These are phyloP conservation scores for Salix koriyanagi DNA, from an alignment of 345 rosid species.

Conservation along the genomic window DNA sequence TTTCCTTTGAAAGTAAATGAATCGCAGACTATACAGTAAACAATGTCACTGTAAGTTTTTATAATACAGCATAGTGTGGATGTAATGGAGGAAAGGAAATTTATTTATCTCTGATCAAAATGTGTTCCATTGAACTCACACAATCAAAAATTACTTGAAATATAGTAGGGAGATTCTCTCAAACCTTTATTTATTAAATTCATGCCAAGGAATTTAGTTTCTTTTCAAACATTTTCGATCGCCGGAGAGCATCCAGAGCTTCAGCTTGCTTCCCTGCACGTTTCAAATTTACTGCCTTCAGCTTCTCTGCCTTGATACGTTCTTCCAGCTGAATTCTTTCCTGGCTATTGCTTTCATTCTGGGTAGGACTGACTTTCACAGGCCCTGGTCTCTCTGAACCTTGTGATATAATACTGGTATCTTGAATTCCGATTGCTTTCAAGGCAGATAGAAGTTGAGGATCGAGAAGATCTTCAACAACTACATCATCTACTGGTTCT, in stretches of 20 bases:
- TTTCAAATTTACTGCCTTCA: conserved; percentile 66
- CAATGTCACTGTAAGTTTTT: not conserved
- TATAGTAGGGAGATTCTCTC: not conserved
- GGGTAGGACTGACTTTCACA: conserved; percentile 22
- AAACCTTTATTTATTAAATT: conserved; percentile 20
- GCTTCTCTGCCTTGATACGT: conserved; percentile 70
- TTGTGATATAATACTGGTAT: conserved; percentile 20
- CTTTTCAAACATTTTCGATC: conserved; percentile 67
- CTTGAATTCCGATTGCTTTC: conserved; percentile 65
- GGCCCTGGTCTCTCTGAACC: conserved; percentile 30
- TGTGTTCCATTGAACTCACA: not conserved
- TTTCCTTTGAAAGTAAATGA: not conserved
- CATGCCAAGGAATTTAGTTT: conserved; percentile 48
- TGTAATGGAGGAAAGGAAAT: not conserved
- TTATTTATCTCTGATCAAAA: not conserved
- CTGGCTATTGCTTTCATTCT: conserved; percentile 30
- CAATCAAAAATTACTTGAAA: not conserved
- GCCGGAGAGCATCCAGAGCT: conserved; percentile 82
- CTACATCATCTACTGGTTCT: conserved; percentile 39
- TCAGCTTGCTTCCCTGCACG: conserved; percentile 86
- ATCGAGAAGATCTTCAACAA: conserved; percentile 84
- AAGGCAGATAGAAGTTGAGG: conserved; percentile 85
- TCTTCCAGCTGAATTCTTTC: conserved; percentile 70
- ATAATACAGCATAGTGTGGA: not conserved
- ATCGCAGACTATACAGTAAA: not conserved